Base-by-base conservation (phyloP, 768 basidiomycete genomes). In the Trametes cingulata region DNA sequence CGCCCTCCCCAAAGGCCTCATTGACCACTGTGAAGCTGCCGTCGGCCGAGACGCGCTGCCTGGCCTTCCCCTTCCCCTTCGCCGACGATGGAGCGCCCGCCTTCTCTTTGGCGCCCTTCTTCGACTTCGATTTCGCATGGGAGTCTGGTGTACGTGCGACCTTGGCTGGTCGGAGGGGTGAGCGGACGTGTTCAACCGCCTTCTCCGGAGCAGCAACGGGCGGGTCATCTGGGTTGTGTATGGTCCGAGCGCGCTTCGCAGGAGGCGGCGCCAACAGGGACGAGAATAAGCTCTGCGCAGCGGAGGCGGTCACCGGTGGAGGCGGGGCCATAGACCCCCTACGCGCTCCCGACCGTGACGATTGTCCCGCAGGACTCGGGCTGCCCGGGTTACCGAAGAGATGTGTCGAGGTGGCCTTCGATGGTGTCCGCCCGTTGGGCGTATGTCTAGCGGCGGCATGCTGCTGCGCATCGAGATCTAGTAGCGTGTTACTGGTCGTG, bases 191-290 rank as follows among this genome's bases (percentile, higher is more conserved):
- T 19, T 58, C 49, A 14, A 39, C 37, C 17, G 65, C 56, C 46
- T 72, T 73, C 53, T 74, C 68, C 39, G 85, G 78, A 29, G 85
- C 79, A 35, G 84, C 76, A 12, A 87, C 72, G 17, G 87, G 90
- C 29, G 88, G 88, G 68, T 88, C 88, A 49, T 74, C 75, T 12
- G 84, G 83, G 69, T 91, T 91, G 66, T 87, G 85, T 58, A 91
- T 85, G n/a, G 90, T 92, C 50, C 90, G 80, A 49, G 88, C 88
- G 63, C 85, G 86, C 73, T 90, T 89, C 25, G 82, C 73, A 13
- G 88, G 84, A n/a, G 90, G 88, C 27, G 85, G 87, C 29, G 88
- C 87, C 59, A 93, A 81, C 54, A 93, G 84, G 62, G 90, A 86
- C 14, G 86, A 75, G 68, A 86, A 93, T 56, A 93, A 78, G 69